phyloP scores from a whole-genome alignment of 441 rosid species.

The Adansonia grandidieri region DNA sequence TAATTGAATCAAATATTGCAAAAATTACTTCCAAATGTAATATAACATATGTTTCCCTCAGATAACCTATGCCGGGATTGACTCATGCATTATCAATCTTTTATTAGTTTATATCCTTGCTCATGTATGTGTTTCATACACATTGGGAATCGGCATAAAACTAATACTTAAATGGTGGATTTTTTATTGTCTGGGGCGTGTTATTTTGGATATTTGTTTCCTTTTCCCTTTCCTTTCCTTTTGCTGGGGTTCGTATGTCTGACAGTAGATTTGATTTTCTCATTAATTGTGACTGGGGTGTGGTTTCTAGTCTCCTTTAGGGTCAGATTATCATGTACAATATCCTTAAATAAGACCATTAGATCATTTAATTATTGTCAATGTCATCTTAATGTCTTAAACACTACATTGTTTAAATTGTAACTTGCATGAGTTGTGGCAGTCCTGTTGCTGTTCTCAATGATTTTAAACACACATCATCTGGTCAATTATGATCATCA shows the following conservation, averaged over 20 bases:
- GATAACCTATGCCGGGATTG: not conserved
- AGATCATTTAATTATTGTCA: not conserved
- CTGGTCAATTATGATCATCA: not conserved
- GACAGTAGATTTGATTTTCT: not conserved
- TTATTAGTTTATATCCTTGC: not conserved
- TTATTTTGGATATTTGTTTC: not conserved
- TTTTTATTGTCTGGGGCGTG: not conserved
- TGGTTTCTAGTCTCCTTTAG: not conserved
- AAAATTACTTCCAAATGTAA: not conserved
- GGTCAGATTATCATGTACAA: not conserved
- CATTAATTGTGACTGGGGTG: not conserved
- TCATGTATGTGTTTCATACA: not conserved
- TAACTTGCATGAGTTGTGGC: conserved; percentile 14
- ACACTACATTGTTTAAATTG: not conserved
- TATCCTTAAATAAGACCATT: not conserved
- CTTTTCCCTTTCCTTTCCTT: not conserved
- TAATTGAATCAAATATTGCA: not conserved
- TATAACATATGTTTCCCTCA: not conserved
- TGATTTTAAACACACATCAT: not conserved
- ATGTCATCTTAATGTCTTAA: not conserved
- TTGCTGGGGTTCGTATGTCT: not conserved
- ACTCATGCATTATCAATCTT: not conserved
- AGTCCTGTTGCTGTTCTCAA: not conserved
- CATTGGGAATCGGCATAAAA: not conserved
- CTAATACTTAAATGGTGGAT: not conserved